Evolutionary conservation across 148 eudicot species (phyloP).

Genomic region (Pharnaceum exiguum): DNA sequence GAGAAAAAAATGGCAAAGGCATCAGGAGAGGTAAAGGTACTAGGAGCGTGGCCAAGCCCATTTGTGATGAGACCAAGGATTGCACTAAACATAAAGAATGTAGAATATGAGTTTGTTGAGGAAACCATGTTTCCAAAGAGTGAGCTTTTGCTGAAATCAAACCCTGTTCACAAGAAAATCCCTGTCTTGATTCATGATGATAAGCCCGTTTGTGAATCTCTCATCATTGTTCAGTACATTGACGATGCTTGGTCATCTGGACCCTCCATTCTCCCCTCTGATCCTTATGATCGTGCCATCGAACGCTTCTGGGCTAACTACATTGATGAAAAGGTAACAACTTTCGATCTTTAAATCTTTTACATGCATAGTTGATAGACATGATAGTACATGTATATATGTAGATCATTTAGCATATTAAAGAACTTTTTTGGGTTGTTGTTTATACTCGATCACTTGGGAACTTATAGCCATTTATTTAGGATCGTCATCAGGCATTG

Average conservation of each 20-base stretch:
- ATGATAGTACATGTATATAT: too few species aligned
- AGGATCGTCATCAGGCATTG: too few species aligned
- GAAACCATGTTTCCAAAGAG: constrained; percentile 41
- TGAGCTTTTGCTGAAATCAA: constrained; percentile 60
- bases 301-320: constrained; percentile 73
- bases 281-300: constrained; percentile 67
- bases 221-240: constrained; percentile 57
- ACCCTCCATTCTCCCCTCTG: constrained; percentile 50
- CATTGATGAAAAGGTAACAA: constrained; percentile 43
- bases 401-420: too few species aligned
- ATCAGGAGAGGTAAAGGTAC: constrained; percentile 33
- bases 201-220: constrained; percentile 57
- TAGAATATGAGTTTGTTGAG: constrained; percentile 33
- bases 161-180: constrained; percentile 68
- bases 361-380: too few species aligned
- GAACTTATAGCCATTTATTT: too few species aligned
- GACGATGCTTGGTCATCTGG: constrained; percentile 54
- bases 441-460: too few species aligned
- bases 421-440: too few species aligned
- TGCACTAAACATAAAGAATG: constrained; percentile 45
- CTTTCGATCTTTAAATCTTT: neutral
- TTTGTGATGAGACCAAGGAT: constrained; percentile 37
- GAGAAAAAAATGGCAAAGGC: constrained; percentile 17
- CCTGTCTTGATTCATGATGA: constrained; percentile 60
- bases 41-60: constrained; percentile 52